A percentile compares a stretch with the other conserved stretches of the same genome.
phyloP scores from a whole-genome alignment of 805 yeast species.

The Cephaloascus albidus region DNA sequence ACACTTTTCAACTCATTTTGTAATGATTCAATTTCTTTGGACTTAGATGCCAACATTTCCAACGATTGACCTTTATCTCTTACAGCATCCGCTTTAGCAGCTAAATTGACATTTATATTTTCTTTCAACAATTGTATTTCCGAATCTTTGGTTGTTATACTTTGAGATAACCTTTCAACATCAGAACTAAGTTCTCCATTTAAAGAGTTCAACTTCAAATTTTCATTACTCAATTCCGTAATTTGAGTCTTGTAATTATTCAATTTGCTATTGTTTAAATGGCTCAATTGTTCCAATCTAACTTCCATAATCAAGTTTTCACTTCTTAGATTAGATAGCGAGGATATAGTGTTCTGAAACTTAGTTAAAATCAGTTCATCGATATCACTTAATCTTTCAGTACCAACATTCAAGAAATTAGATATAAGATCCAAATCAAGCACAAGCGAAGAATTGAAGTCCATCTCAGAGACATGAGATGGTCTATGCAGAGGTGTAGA shows the following conservation, averaged over 20 bases:
- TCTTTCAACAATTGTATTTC: background rate
- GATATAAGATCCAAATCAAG: conserved; percentile 5
- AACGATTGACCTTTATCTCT: background rate
- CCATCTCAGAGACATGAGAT: too few relatives aligned
- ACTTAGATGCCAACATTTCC: background rate
- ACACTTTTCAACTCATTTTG: conserved; percentile 23
- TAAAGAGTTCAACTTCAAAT: background rate
- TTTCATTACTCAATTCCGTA: background rate
- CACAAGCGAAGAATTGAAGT: too few relatives aligned
- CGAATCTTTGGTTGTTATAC: background rate
- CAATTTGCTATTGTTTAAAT: conserved; percentile 6
- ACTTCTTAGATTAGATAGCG: conserved; percentile 24
- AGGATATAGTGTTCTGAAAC: conserved; percentile 18
- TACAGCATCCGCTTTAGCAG: background rate
- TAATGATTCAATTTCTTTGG: conserved; percentile 5
- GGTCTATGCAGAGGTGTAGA: too few relatives aligned
- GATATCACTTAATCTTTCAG: conserved; percentile 9
- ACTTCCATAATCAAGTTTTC: conserved; percentile 24
- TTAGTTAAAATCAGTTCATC: conserved; percentile 12
- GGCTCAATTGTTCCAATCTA: conserved; percentile 29
- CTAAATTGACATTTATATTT: too few relatives aligned
- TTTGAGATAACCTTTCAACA: background rate
- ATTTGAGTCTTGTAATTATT: background rate
- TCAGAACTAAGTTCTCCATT: background rate
- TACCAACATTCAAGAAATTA: conserved; percentile 21